Conservation (phyloP, 345 rosid species). For the Microthlaspi erraticum region DNA sequence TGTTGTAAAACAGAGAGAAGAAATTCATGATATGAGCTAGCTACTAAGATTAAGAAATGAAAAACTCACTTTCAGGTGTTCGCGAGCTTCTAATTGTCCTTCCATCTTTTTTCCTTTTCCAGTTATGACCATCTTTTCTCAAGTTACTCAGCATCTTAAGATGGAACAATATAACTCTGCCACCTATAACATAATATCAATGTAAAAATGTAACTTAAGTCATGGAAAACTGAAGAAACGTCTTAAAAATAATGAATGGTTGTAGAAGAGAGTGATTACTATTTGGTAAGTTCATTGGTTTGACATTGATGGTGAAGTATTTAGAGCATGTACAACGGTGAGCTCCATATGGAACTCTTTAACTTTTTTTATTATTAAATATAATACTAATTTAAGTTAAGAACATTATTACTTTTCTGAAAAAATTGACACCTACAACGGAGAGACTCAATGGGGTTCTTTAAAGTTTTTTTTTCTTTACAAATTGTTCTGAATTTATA, state of each 20-base stretch:
- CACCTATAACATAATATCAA: slow-evolving; percentile 58
- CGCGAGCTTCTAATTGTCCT: slow-evolving; percentile 98
- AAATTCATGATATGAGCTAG: slow-evolving; percentile 15
- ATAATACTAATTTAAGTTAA: too few relatives aligned
- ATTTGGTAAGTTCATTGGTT: slow-evolving; percentile 79
- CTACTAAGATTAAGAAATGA: slow-evolving; percentile 11
- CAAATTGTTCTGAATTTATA: too few relatives aligned
- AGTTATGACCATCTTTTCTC: slow-evolving; percentile 95
- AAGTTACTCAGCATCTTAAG: slow-evolving; percentile 98
- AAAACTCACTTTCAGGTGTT: slow-evolving; percentile 86
- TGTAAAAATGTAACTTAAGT: neutral
- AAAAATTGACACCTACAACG: too few relatives aligned
- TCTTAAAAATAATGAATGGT: neutral
- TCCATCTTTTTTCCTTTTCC: slow-evolving; percentile 99
- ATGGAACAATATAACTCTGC: slow-evolving; percentile 73
- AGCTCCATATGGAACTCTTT: too few relatives aligned
- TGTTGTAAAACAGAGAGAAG: neutral
- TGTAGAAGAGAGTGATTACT: slow-evolving; percentile 51
- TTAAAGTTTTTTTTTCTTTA: too few relatives aligned
- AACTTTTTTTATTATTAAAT: too few relatives aligned
- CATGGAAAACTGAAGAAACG: slow-evolving; percentile 10
- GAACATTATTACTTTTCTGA: too few relatives aligned
- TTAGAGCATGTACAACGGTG: too few relatives aligned
- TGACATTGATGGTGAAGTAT: slow-evolving; percentile 73
- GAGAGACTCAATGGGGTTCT: too few relatives aligned